phyloP scores from a whole-genome alignment of 371 early-diverging fungal genomes.

The Dinochytrium kinnereticum region DNA sequence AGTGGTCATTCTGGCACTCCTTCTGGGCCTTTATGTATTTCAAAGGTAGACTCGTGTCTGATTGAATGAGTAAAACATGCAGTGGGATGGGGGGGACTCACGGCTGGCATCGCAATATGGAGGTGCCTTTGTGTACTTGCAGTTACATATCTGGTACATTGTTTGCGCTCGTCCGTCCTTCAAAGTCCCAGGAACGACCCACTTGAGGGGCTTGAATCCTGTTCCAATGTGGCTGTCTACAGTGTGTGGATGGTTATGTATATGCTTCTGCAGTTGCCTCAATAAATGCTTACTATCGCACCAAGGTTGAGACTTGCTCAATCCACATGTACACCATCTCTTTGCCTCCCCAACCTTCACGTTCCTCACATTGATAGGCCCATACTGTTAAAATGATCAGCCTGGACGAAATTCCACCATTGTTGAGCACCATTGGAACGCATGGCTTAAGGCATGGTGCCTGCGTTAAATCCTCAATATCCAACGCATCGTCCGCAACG shows the following conservation, averaged over 20 bases:
- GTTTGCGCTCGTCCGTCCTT: slow-evolving; percentile 39
- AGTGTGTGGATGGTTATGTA: neutral
- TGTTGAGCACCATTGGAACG: slow-evolving; percentile 37
- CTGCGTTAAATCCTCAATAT: slow-evolving; percentile 23
- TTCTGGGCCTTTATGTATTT: slow-evolving; percentile 33
- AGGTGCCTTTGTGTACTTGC: slow-evolving; percentile 50
- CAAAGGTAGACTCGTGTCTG: slow-evolving; percentile 45
- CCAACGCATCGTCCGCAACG: neutral
- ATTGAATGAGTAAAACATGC: neutral
- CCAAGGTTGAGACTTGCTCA: slow-evolving; percentile 49
- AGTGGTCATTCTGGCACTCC: slow-evolving; percentile 44
- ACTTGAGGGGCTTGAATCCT: slow-evolving; percentile 44
- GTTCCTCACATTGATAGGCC: slow-evolving; percentile 37
- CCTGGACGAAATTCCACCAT: neutral
- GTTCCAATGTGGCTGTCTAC: slow-evolving; percentile 43
- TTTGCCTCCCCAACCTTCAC: slow-evolving; percentile 32
- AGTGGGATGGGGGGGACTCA: slow-evolving; percentile 22
- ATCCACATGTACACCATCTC: slow-evolving; percentile 48
- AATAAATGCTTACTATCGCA: slow-evolving; percentile 41
- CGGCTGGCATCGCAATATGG: slow-evolving; percentile 49
- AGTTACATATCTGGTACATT: slow-evolving; percentile 43
- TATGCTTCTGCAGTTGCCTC: neutral
- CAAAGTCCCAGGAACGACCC: slow-evolving; percentile 40
- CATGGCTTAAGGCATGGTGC: slow-evolving; percentile 39
- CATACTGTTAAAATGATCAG: too few relatives aligned